phyloP scores from a whole-genome alignment of 73 alveolate species.

The Paramecium biaurelia region DNA sequence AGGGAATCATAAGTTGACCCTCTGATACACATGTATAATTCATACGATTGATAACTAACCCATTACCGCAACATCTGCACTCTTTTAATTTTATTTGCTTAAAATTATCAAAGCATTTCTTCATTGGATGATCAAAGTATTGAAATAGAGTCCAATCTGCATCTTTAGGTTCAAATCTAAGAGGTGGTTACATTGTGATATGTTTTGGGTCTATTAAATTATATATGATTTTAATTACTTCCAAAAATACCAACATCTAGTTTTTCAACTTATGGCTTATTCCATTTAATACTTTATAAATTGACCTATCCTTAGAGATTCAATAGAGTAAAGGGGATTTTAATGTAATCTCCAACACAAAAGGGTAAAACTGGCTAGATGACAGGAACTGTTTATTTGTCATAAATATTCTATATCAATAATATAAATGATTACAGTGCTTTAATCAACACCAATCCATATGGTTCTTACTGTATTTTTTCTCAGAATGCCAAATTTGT shows the following conservation, averaged over 20 bases:
- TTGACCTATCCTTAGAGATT: not conserved
- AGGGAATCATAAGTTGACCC: not conserved
- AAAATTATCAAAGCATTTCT: conserved; percentile 3
- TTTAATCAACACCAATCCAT: conserved; percentile 15
- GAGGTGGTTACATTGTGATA: not conserved
- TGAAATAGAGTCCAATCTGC: not conserved
- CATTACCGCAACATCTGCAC: conserved; percentile 9
- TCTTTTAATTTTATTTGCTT: not conserved
- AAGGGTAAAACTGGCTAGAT: not conserved
- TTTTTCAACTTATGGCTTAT: not conserved
- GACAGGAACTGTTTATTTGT: not conserved
- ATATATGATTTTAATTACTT: not conserved
- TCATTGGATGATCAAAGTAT: conserved; percentile 30
- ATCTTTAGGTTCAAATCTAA: conserved; percentile 17
- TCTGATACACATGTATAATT: not conserved
- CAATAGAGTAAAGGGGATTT: not conserved
- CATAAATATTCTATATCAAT: not conserved
- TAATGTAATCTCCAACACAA: conserved; percentile 18
- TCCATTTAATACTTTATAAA: not conserved
- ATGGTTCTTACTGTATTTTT: not conserved
- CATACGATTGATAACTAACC: not conserved
- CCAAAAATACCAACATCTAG: not conserved
- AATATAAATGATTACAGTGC: not conserved
- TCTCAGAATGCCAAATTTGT: not conserved
- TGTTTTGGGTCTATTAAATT: conserved; percentile 11